These are phyloP conservation scores for Kokia cookei DNA, from an alignment of 441 rosid species.

Conservation along the genomic window DNA sequence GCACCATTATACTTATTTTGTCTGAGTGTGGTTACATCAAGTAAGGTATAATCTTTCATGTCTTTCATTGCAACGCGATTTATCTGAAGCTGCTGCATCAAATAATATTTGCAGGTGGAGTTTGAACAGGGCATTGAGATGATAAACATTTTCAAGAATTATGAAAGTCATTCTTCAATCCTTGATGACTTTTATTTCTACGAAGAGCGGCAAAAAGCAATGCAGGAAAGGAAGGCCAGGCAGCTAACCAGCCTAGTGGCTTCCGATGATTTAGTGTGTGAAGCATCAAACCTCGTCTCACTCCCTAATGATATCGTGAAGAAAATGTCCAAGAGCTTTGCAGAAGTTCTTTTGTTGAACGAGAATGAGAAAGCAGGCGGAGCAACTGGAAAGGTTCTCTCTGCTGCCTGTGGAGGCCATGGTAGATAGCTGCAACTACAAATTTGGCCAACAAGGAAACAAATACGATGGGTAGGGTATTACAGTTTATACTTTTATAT, in stretches of 20 bases:
- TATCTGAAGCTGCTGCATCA: background rate
- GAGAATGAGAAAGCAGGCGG: constrained; percentile 13
- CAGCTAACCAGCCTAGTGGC: constrained; percentile 22
- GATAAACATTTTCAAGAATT: constrained; percentile 30
- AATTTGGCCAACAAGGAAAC: background rate
- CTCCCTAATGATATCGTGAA: constrained; percentile 28
- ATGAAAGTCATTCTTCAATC: constrained; percentile 30
- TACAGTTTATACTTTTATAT: background rate
- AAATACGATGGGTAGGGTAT: background rate
- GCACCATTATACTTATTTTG: background rate
- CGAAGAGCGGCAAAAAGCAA: constrained; percentile 43
- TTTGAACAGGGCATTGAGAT: constrained; percentile 39
- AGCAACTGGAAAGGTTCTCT: background rate
- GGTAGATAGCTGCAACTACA: constrained; percentile 9
- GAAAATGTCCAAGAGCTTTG: constrained; percentile 57
- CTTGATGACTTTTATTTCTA: constrained; percentile 44
- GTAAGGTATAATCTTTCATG: background rate
- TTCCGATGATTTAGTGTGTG: constrained; percentile 11
- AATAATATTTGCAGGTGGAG: constrained; percentile 30
- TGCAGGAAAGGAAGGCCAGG: constrained; percentile 38
- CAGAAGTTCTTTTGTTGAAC: constrained; percentile 48
- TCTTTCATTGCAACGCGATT: background rate
- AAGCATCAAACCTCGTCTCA: constrained; percentile 19
- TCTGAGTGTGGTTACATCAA: background rate
- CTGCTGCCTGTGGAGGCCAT: background rate